Evolutionary conservation across 805 yeast genomes (phyloP).

Genomic region (Pichia ethanolica): DNA sequence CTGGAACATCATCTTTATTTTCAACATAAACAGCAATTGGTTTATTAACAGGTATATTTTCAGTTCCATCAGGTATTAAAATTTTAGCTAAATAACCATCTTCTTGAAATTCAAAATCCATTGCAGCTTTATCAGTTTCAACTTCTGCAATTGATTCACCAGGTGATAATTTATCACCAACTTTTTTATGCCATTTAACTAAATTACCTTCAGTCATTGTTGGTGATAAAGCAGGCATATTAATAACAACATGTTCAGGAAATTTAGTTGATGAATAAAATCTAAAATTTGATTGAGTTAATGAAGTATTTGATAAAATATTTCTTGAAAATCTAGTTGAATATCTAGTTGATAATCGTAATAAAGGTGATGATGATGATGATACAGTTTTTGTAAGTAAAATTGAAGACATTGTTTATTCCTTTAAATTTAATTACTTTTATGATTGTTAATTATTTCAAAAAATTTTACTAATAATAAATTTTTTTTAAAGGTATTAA

Average conservation of each 20-base stretch:
- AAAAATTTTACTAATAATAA: no score
- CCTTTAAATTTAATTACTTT: not conserved
- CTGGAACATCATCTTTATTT: conserved; percentile 73
- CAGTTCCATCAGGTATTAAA: conserved; percentile 73
- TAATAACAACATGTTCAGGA: conserved; percentile 68
- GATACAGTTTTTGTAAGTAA: conserved; percentile 23
- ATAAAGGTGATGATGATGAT: conserved; percentile 13
- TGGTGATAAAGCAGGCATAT: conserved; percentile 99
- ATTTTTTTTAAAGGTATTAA: no score
- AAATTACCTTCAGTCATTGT: conserved; percentile 96
- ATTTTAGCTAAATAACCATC: conserved; percentile 90
- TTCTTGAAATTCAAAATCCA: conserved; percentile 98
- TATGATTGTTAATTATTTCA: not conserved
- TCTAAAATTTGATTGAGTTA: conserved; percentile 11
- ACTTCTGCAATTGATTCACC: conserved; percentile 96
- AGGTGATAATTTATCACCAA: conserved; percentile 81
- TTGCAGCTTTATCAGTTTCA: conserved; percentile 95
- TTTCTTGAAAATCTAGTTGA: not conserved
- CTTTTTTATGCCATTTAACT: conserved; percentile 82
- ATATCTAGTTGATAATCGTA: conserved; percentile 11
- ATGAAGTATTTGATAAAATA: not conserved
- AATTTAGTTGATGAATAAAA: conserved; percentile 22
- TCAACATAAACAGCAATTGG: conserved; percentile 97
- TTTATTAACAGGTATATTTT: conserved; percentile 87
- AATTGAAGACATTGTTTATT: conserved; percentile 26